Percentiles rank a stretch among this genome's conserved stretches.
Evolutionary conservation across 1,284 basidiomycete genomes (phyloP).

Genomic region (Filobasidium uniguttulatum): DNA sequence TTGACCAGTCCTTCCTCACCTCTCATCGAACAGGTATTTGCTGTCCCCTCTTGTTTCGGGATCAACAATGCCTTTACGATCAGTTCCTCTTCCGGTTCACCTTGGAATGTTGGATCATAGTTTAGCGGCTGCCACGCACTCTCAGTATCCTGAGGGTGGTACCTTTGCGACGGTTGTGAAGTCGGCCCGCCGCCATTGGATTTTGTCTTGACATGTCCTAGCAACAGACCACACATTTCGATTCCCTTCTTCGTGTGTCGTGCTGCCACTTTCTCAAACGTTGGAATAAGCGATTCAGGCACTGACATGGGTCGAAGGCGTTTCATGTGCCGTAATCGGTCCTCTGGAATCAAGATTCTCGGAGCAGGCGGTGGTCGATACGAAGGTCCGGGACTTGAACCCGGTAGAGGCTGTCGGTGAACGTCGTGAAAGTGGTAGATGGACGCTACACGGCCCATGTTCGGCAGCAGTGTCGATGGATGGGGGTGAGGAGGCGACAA

Average conservation of each 20-base stretch:
- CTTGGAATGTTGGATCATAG: no score
- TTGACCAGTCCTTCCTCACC: slow-evolving; percentile 71
- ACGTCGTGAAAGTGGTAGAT: background rate
- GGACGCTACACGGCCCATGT: background rate
- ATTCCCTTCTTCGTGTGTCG: slow-evolving; percentile 48
- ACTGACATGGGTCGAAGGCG: slow-evolving; percentile 4
- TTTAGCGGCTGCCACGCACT: no score
- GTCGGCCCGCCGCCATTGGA: no score
- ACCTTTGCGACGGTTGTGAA: no score
- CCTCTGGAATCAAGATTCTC: background rate
- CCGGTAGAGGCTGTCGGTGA: background rate
- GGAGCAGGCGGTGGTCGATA: background rate
- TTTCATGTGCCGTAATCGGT: background rate
- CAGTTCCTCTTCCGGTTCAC: slow-evolving; percentile 7
- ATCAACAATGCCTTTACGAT: slow-evolving; percentile 62
- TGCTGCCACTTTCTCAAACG: slow-evolving; percentile 53
- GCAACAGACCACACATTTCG: slow-evolving; percentile 53
- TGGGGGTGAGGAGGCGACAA: background rate
- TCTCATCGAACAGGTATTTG: slow-evolving; percentile 72
- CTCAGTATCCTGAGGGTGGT: no score
- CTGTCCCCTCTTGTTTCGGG: slow-evolving; percentile 67
- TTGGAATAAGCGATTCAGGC: slow-evolving; percentile 7
- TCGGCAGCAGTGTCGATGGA: background rate
- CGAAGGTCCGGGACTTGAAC: background rate
- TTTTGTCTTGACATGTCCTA: slow-evolving; percentile 41